A percentile compares a stretch with the other conserved stretches of the same genome.
Evolutionary conservation across 2,329 filamentous ascomycete species (phyloP).

Genomic region (Neonectria magnoliae): DNA sequence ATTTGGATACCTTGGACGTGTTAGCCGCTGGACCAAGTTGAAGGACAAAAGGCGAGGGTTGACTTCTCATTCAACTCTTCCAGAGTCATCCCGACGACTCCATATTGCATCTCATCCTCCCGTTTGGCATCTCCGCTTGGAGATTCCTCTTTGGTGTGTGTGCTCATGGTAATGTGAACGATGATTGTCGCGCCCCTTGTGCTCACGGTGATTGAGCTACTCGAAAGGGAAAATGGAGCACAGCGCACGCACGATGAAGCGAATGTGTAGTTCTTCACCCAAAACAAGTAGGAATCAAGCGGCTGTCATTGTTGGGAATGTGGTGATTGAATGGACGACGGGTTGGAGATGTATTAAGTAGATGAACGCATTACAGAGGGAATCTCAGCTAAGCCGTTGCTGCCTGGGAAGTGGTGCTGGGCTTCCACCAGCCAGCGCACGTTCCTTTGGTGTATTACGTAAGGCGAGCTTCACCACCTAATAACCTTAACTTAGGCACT

Average conservation of each 20-base stretch:
- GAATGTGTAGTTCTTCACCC: too few species aligned
- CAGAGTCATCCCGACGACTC: slow-evolving; percentile 48
- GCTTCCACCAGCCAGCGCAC: not conserved
- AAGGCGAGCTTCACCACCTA: not conserved
- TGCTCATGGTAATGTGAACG: slow-evolving; percentile 20
- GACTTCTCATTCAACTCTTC: slow-evolving; percentile 59
- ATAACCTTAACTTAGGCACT: not conserved
- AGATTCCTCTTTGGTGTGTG: slow-evolving; percentile 15
- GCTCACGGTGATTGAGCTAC: not conserved
- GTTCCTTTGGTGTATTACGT: not conserved
- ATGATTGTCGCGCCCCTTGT: not conserved
- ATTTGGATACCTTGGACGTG: slow-evolving; percentile 76
- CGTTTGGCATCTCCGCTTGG: slow-evolving; percentile 52
- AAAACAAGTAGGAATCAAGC: not conserved
- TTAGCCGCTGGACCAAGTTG: slow-evolving; percentile 28
- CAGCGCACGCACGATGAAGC: not conserved
- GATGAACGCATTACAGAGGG: slow-evolving; percentile 1
- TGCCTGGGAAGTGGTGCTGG: not conserved
- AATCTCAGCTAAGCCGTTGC: slow-evolving; percentile 1
- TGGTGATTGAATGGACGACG: not conserved
- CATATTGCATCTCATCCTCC: slow-evolving; percentile 65
- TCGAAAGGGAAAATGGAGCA: not conserved
- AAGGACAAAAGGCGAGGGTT: not conserved
- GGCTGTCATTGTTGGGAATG: not conserved
- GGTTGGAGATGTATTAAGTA: not conserved